phyloP scores from a whole-genome alignment of 2,329 filamentous ascomycete genomes.

The Elsinoe necatrix region DNA sequence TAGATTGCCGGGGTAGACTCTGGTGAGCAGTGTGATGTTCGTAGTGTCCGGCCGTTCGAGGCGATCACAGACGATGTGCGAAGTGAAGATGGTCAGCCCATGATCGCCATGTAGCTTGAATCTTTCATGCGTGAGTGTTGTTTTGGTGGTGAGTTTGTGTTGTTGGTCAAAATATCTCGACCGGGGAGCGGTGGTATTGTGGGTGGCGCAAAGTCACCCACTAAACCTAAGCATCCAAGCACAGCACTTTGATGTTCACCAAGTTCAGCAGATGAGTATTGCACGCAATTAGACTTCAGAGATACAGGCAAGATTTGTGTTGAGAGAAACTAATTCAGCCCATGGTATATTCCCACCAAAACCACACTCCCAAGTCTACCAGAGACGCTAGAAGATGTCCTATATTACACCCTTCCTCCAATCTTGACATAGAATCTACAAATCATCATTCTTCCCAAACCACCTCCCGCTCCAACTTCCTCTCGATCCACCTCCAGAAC shows the following conservation, averaged over 20 bases:
- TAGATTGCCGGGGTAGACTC: no score
- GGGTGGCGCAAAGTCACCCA: background rate
- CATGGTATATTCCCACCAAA: background rate
- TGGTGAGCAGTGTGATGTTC: no score
- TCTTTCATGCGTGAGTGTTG: no score
- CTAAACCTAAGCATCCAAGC: background rate
- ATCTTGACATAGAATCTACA: background rate
- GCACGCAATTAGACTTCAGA: no score
- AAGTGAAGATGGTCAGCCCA: no score
- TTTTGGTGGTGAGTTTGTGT: no score
- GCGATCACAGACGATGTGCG: no score
- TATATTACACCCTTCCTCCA: background rate
- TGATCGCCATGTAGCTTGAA: no score
- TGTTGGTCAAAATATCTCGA: background rate
- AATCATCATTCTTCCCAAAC: conserved; percentile 21
- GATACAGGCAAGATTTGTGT: no score
- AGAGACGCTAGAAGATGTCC: conserved; percentile 3
- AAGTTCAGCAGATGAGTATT: background rate
- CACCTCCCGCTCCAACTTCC: conserved; percentile 31
- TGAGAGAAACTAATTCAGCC: background rate
- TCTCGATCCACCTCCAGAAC: conserved; percentile 43
- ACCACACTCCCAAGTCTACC: background rate
- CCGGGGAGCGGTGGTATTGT: background rate
- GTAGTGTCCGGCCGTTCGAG: no score
- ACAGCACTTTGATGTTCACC: background rate